These are phyloP conservation scores for Simplicillium aogashimaense DNA, from an alignment of 2,329 filamentous ascomycete species.

Conservation along the genomic window DNA sequence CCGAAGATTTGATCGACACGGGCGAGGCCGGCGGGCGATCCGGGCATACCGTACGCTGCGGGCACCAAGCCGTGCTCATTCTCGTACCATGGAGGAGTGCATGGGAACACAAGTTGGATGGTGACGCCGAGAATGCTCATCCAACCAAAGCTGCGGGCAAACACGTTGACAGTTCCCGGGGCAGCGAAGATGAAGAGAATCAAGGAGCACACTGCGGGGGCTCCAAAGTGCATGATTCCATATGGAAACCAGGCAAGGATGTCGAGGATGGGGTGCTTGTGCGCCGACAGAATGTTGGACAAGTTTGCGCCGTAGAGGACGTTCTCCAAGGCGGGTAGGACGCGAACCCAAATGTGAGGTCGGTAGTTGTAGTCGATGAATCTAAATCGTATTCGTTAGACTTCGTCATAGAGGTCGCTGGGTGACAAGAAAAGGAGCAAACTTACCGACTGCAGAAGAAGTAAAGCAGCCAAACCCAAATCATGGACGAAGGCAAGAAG, in stretches of 20 bases:
- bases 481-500: constrained; percentile 76
- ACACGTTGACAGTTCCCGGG: constrained; percentile 75
- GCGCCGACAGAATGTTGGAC: constrained; percentile 88
- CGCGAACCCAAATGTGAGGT: constrained; percentile 90
- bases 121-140: constrained; percentile 82
- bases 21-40: constrained; percentile 80
- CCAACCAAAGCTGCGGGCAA: constrained; percentile 82
- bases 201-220: constrained; percentile 67
- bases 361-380: constrained; percentile 85
- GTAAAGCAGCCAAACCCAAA: constrained; percentile 79
- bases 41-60: constrained; percentile 83
- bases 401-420: not conserved
- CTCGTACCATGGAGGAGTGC: constrained; percentile 95
- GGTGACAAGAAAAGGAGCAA: constrained; percentile 7
- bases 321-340: constrained; percentile 89
- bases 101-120: constrained; percentile 84
- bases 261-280: constrained; percentile 75
- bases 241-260: constrained; percentile 91
- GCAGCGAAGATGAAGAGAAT: constrained; percentile 84
- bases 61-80: constrained; percentile 84
- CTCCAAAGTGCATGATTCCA: constrained; percentile 81
- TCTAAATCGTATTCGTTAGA: constrained; percentile 33
- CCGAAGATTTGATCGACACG: constrained; percentile 86
- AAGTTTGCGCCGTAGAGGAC: constrained; percentile 93
- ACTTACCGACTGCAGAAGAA: constrained; percentile 91